Base-by-base conservation (phyloP, 2,329 filamentous ascomycete species). In the Monosporascus sp. region DNA sequence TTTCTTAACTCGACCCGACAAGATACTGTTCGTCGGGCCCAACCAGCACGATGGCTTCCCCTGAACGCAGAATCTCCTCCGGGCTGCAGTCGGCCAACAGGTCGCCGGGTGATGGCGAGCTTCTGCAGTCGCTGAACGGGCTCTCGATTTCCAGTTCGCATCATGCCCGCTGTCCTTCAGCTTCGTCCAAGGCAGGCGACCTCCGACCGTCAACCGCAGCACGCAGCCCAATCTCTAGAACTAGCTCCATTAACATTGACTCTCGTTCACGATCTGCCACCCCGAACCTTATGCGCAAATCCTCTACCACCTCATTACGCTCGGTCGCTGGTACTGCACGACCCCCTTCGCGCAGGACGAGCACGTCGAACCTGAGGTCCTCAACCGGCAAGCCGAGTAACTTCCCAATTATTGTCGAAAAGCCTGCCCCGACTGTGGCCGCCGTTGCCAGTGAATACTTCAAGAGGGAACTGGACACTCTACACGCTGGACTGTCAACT, bases 361-460 rank as follows among this genome's bases (percentile, higher is more conserved):
- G 79, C 60, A 73, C 75, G 14, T 70, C 67, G 49, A 72, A 75
- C 56, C 64, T 75, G 22, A 62, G 72, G 42, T 78, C 78, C 17
- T 73, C 78, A 3, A 68, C 71, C 17, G 50, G 53, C 6, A 46
- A 22, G 20, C 11, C 11, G 17, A 25, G 14, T 14, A 46, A 27
- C 24, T 27, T 27, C 20, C 22, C 24, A 8, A 25, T 24, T 15
- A 25, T 17, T 18, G 11, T 27, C 11, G 42, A 46, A 6, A 71
- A 68, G 53, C 70, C 73, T 3, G 62, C 68, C 6, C 69, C 70
- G n/a, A 83, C 78, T 1, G 71, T 80, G 14, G 70, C 70, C 39
- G 74, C 80, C 25, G 72, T 93, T 44, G 89, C 89, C 4, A 80
- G 77, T 47, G 78, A 82, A 8, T 83, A 88, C 68, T 89, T 96